phyloP scores from a whole-genome alignment of 331 rosid genomes.

The Prunus yedoensis region DNA sequence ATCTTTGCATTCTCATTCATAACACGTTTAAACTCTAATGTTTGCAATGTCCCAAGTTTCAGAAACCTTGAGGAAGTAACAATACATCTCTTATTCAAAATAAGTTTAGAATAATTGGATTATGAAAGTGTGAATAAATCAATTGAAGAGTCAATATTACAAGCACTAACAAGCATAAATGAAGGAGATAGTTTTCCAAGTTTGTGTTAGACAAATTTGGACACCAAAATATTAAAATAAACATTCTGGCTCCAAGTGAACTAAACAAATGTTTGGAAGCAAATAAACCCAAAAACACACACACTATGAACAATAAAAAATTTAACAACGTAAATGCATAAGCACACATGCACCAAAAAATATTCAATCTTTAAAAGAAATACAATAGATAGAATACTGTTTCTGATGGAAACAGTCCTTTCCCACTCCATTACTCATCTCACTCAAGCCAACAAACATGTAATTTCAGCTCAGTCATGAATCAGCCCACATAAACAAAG shows the following conservation, averaged over 20 bases:
- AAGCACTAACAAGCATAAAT: neutral
- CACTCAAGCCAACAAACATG: slow-evolving; percentile 1
- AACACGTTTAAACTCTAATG: neutral
- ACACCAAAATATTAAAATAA: neutral
- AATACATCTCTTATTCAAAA: too few species aligned
- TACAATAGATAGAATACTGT: neutral
- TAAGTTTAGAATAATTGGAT: neutral
- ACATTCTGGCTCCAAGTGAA: slow-evolving; percentile 1
- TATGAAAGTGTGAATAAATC: too few species aligned
- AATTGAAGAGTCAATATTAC: neutral
- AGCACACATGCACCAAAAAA: slow-evolving; percentile 6
- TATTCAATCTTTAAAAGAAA: neutral
- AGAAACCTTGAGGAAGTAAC: neutral
- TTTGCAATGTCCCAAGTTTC: neutral
- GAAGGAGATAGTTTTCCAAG: neutral
- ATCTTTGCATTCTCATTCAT: neutral
- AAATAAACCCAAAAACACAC: neutral
- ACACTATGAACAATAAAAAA: neutral
- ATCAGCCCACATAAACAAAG: neutral
- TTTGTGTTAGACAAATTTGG: neutral
- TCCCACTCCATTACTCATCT: slow-evolving; percentile 15
- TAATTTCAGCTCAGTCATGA: slow-evolving; percentile 16
- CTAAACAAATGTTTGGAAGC: neutral
- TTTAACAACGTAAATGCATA: neutral
- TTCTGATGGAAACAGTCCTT: slow-evolving; percentile 1